Percentiles rank a stretch among this genome's conserved stretches.
Evolutionary conservation across 2,329 filamentous ascomycete species (phyloP).

Genomic region (Calonectria pteridis): DNA sequence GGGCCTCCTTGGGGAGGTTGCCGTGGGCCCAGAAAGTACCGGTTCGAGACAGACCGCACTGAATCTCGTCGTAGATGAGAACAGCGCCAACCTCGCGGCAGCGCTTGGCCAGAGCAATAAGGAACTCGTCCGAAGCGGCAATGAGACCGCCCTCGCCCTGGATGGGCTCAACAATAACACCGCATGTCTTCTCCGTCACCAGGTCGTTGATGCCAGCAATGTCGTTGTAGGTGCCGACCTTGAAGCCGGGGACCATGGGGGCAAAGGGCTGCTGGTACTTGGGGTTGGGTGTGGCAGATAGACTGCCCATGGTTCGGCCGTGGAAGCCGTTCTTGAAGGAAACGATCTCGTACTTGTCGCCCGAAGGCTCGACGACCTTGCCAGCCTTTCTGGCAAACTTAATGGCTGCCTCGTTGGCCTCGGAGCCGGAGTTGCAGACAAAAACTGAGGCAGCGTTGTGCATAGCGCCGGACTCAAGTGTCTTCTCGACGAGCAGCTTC

Average conservation of each 20-base stretch:
- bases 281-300: slow-evolving; percentile 97
- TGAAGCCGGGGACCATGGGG: slow-evolving; percentile 95
- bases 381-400: slow-evolving; percentile 96
- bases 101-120: slow-evolving; percentile 83
- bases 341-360: slow-evolving; percentile 84
- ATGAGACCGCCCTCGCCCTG: slow-evolving; percentile 97
- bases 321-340: slow-evolving; percentile 96
- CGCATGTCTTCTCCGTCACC: slow-evolving; percentile 88
- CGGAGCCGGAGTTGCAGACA: slow-evolving; percentile 94
- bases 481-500: slow-evolving; percentile 86
- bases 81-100: slow-evolving; percentile 91
- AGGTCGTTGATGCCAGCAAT: slow-evolving; percentile 76
- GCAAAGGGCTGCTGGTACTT: slow-evolving; percentile 97
- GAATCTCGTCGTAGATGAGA: slow-evolving; percentile 96
- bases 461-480: slow-evolving; percentile 84
- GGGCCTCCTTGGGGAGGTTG: slow-evolving; percentile 79
- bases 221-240: slow-evolving; percentile 88
- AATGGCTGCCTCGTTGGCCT: slow-evolving; percentile 97
- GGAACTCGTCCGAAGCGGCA: slow-evolving; percentile 84
- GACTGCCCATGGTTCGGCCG: slow-evolving; percentile 92
- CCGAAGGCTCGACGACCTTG: slow-evolving; percentile 78
- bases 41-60: slow-evolving; percentile 91
- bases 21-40: slow-evolving; percentile 92
- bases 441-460: slow-evolving; percentile 84
- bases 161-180: slow-evolving; percentile 96